Percentiles rank a stretch among this genome's conserved stretches.
phyloP scores from a whole-genome alignment of 371 early-diverging fungal species.

The Actinomortierella ambigua region DNA sequence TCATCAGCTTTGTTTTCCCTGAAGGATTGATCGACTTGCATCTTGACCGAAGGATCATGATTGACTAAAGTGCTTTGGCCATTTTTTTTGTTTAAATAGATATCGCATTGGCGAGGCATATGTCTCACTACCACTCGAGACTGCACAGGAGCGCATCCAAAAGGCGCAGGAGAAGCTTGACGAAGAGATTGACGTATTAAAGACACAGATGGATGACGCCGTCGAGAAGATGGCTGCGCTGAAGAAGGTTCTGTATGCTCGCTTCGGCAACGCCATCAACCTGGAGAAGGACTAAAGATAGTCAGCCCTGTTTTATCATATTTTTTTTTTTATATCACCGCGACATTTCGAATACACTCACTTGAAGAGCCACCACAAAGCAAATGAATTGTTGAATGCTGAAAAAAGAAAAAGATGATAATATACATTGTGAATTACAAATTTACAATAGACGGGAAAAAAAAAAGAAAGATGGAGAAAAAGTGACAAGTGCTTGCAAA shows the following conservation, averaged over 20 bases:
- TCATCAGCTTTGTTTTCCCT: not conserved
- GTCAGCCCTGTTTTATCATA: not conserved
- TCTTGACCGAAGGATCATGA: too few relatives aligned
- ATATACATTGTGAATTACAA: too few relatives aligned
- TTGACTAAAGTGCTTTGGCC: too few relatives aligned
- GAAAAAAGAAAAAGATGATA: too few relatives aligned
- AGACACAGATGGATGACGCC: constrained; percentile 71
- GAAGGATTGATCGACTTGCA: not conserved
- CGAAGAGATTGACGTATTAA: constrained; percentile 62
- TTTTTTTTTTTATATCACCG: not conserved
- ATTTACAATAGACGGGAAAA: too few relatives aligned
- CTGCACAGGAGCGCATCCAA: constrained; percentile 74
- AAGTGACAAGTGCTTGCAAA: too few relatives aligned
- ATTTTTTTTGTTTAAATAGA: constrained; percentile 38
- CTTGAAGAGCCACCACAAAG: too few relatives aligned
- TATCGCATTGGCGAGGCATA: constrained; percentile 93
- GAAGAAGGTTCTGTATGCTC: constrained; percentile 85
- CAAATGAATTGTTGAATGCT: too few relatives aligned
- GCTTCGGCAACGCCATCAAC: constrained; percentile 94
- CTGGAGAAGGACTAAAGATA: constrained; percentile 77
- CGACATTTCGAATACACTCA: too few relatives aligned
- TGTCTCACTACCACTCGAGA: constrained; percentile 74
- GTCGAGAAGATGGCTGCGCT: constrained; percentile 81
- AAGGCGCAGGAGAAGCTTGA: constrained; percentile 64
- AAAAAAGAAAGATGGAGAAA: too few relatives aligned